Base-by-base conservation (phyloP, 345 rosid species). In the Hypericum perforatum region DNA sequence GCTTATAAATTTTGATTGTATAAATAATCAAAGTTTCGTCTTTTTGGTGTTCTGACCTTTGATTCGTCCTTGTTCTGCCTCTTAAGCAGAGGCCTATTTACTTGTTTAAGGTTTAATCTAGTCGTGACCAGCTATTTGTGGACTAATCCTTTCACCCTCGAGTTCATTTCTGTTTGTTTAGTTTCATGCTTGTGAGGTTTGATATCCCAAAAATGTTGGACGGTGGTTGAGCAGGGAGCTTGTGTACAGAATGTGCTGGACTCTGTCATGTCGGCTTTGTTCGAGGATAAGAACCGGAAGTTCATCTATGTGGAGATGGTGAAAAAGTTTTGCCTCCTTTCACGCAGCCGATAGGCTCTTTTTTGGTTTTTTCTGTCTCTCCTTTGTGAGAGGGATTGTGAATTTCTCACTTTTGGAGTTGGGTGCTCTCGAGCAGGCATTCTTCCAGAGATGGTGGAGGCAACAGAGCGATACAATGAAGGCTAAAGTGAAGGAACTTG, bases 371-470 rank as follows among this genome's bases (percentile, higher is more conserved):
- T 4, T 22, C 32, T 22, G 32, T 22, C 32, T 22, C 32, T 22
- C 32, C 1, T 22, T 22, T 22, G 32, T 22, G 32, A 22, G 32
- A 22, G 32, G 32, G 32, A 22, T 22, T 22, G 32, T 22, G 32
- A 22, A 22, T 22, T 22, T 4, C 32, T 22, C 32, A 22, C 32
- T 22, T 4, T 1, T 22, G 4, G 32, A 22, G 4, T 22, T 22
- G 32, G 1, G 32, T 22, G 4, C 32, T 22, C 4, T 22, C 32
- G 32, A 22, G 32, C 42, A 90, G 97, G 97, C 97, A 6, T 90
- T 90, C 50, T 86, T 90, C 59, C 76, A 86, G 72, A 73, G 95
- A 73, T 90, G 97, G 95, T 90, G 97, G 97, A 84, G 95, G 49
- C 97, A 90, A 72, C 97, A 86, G 73, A 86, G 89, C 57, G 70